Conservation (phyloP, 179 eudicot genomes). For the Patellifolia procumbens region DNA sequence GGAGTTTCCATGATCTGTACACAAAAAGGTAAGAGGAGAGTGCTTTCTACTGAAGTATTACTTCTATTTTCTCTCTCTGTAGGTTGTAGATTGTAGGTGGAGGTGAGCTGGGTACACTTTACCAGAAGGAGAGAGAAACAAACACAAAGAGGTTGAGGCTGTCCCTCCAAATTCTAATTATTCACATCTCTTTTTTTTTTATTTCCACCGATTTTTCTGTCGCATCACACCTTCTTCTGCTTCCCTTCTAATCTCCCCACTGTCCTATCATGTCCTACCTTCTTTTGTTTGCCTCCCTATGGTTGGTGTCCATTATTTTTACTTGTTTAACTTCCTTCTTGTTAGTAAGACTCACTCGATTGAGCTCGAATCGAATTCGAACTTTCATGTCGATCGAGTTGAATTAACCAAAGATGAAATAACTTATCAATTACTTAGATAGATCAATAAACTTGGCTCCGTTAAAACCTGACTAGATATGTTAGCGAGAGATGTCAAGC, state of each 20-base stretch:
- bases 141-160: not conserved
- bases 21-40: not conserved
- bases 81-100: not conserved
- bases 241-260: not conserved
- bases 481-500: too few relatives aligned
- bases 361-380: too few relatives aligned
- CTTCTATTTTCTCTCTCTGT: not conserved
- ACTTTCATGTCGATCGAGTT: too few relatives aligned
- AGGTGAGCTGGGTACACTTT: constrained; percentile 24
- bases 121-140: constrained; percentile 31
- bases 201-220: not conserved
- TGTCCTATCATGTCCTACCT: not conserved
- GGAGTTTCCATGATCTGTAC: not conserved
- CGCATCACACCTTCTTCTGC: not conserved
- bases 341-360: too few relatives aligned
- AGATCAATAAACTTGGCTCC: too few relatives aligned
- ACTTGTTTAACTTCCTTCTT: too few relatives aligned
- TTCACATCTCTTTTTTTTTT: not conserved
- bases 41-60: not conserved
- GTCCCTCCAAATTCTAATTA: not conserved
- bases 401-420: too few relatives aligned
- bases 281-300: not conserved
- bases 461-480: too few relatives aligned
- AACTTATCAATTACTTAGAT: too few relatives aligned
- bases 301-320: too few relatives aligned